Percentiles rank a stretch among this genome's conserved stretches.
These are phyloP conservation scores for Zalaria sp. DNA, from an alignment of 2,329 filamentous ascomycete genomes.

Conservation along the genomic window DNA sequence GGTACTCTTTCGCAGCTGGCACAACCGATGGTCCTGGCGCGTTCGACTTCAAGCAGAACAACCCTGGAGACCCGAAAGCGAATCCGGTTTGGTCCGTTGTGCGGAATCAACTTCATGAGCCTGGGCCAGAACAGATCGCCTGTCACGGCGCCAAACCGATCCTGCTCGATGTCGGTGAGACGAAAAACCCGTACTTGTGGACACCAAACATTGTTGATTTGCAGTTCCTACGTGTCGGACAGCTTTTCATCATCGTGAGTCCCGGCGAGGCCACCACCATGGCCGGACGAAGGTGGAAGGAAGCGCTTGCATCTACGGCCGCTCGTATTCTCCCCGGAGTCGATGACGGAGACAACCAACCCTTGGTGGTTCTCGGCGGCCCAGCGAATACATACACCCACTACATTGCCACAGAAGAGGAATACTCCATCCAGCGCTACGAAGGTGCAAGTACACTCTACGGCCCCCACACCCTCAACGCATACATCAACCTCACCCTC, in stretches of 20 bases:
- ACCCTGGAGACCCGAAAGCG: constrained; percentile 54
- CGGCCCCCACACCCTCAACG: constrained; percentile 67
- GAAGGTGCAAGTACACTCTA: constrained; percentile 90
- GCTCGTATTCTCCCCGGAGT: constrained; percentile 29
- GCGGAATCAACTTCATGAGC: constrained; percentile 55
- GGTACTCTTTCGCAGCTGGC: constrained; percentile 85
- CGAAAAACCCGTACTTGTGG: constrained; percentile 70
- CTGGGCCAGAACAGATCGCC: constrained; percentile 51
- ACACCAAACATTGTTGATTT: constrained; percentile 84
- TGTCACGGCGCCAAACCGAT: constrained; percentile 79
- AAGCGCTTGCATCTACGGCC: constrained; percentile 38
- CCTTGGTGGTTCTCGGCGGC: constrained; percentile 71
- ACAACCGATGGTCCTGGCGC: constrained; percentile 83
- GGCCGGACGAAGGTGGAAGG: constrained; percentile 77
- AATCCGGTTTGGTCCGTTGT: constrained; percentile 74
- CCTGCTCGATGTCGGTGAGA: constrained; percentile 74
- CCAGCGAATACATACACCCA: constrained; percentile 86
- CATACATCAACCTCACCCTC: constrained; percentile 79
- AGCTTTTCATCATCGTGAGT: constrained; percentile 69
- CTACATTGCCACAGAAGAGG: constrained; percentile 65
- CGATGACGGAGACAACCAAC: constrained; percentile 26
- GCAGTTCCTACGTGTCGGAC: constrained; percentile 71
- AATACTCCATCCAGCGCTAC: constrained; percentile 76
- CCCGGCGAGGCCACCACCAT: constrained; percentile 87
- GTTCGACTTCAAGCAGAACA: constrained; percentile 88